Base-by-base conservation (phyloP, 495 filamentous ascomycete genomes). In the Symbiotaphrina buchneri region DNA sequence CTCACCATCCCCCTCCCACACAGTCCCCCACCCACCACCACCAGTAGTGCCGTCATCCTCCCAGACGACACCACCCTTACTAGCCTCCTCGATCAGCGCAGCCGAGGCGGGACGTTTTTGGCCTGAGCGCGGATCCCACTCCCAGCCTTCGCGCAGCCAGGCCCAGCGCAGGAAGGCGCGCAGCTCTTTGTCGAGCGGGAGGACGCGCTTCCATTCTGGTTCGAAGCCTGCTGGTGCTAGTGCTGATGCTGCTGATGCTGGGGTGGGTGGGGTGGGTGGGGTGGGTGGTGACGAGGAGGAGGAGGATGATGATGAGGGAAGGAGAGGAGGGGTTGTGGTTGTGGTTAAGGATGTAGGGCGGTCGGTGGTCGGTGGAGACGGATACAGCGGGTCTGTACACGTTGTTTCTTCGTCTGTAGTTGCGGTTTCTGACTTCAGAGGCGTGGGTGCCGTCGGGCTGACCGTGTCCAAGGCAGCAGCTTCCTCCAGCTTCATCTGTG, bases 111-210 rank as follows among this genome's bases (percentile, higher is more conserved):
- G 40, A 29, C 59, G 58, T 37, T 58, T 59, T 26, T 74, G 55
- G 0, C 81, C 82, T 1, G 75, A 80, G 31, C 55, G 41, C 0
- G 64, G 65, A 53, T 93, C 67, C 81, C 82, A 93, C 8, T 63
- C 53, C 61, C 69, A 80, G 1, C 84, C 85, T 38, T 90, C 75
- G 34, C 72, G 71, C 33, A 80, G 57, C 85, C 87, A 94, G 61
- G 79, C 71, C 85, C 85, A 94, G 2, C 73, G 55, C 41, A 93
- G 45, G 53, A 74, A 93, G 0, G 80, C 82, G 13, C 79, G 59
- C 22, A 94, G 47, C 48, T 97, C 87, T 49, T 94, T 94, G 45
- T 97, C 87, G 27, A 57, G 47, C 0, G 87, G 84, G 18, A 84
- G 39, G 0, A 94, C 83, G 2, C 74, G 57, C 55, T 76, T 84